Evolutionary conservation across 2,329 filamentous ascomycete species (phyloP).

Genomic region (Aspergillus sp.): DNA sequence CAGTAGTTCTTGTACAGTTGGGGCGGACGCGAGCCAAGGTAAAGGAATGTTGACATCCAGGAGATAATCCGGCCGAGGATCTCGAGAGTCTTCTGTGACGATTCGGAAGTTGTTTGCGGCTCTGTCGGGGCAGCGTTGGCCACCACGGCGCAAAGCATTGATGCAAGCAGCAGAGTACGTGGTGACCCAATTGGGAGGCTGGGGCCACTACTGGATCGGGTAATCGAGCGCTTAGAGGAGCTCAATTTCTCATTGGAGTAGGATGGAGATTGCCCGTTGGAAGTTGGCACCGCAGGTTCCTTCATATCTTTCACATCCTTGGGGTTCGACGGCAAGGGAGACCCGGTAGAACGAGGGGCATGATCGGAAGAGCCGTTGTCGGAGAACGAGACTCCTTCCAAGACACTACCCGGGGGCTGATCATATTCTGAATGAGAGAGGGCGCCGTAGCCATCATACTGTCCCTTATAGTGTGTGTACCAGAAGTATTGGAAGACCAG

Average conservation of each 20-base stretch:
- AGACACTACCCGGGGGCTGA: slow-evolving; percentile 30
- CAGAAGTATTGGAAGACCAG: slow-evolving; percentile 66
- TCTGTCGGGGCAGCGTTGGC: slow-evolving; percentile 45
- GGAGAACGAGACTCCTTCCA: slow-evolving; percentile 42
- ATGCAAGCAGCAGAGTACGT: slow-evolving; percentile 48
- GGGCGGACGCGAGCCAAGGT: slow-evolving; percentile 62
- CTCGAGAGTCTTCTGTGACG: slow-evolving; percentile 39
- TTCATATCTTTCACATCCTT: slow-evolving; percentile 33
- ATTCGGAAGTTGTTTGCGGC: slow-evolving; percentile 6
- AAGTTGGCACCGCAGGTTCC: slow-evolving; percentile 21
- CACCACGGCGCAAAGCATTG: slow-evolving; percentile 48
- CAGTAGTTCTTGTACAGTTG: slow-evolving; percentile 67
- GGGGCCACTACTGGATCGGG: slow-evolving; percentile 29
- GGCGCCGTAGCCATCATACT: slow-evolving; percentile 41
- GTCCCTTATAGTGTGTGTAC: slow-evolving; percentile 62
- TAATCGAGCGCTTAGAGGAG: slow-evolving; percentile 31
- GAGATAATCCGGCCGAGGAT: slow-evolving; percentile 55
- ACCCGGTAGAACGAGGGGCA: slow-evolving; percentile 17
- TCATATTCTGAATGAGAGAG: slow-evolving; percentile 32
- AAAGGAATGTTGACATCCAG: slow-evolving; percentile 59
- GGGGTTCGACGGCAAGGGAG: slow-evolving; percentile 28
- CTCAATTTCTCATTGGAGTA: slow-evolving; percentile 40
- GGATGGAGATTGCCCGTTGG: slow-evolving; percentile 27
- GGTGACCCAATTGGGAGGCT: slow-evolving; percentile 40
- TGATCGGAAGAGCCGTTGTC: slow-evolving; percentile 31